Evolutionary conservation across 2,329 filamentous ascomycete species (phyloP).

Genomic region (Beauveria pseudobassiana): DNA sequence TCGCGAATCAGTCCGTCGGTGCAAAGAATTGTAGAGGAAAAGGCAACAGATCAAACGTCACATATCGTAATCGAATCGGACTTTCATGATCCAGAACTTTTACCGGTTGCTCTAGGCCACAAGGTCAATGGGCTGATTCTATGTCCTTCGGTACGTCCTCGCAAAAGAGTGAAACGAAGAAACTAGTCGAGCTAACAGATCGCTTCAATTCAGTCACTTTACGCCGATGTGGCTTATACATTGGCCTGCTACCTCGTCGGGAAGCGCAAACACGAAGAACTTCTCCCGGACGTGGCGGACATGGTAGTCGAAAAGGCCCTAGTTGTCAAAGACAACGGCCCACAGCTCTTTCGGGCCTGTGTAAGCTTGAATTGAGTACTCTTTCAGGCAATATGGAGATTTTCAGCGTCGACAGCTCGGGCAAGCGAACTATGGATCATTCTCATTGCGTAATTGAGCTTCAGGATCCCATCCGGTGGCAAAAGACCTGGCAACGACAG

Average conservation of each 20-base stretch:
- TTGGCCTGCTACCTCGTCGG: not conserved
- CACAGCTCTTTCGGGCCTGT: not conserved
- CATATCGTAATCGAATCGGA: not conserved
- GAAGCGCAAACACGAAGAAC: not conserved
- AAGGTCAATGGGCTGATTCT: not conserved
- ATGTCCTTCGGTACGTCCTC: not conserved
- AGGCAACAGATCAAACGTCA: not conserved
- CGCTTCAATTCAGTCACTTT: not conserved
- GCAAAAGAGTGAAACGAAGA: not conserved
- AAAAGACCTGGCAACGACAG: too few relatives aligned
- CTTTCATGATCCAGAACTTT: not conserved
- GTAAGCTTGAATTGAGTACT: not conserved
- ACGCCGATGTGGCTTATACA: not conserved
- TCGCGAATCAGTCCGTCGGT: conserved; percentile 21
- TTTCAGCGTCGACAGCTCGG: conserved; percentile 29
- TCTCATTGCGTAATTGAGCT: too few relatives aligned
- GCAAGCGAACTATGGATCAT: too few relatives aligned
- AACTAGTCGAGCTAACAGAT: not conserved
- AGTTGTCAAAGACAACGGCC: not conserved
- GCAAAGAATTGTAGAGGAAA: not conserved
- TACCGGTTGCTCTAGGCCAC: not conserved
- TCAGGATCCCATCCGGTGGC: too few relatives aligned
- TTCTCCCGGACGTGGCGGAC: not conserved
- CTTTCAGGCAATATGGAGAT: not conserved
- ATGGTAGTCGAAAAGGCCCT: not conserved